phyloP scores from a whole-genome alignment of 179 eudicot genomes.

The Dionaea muscipula region DNA sequence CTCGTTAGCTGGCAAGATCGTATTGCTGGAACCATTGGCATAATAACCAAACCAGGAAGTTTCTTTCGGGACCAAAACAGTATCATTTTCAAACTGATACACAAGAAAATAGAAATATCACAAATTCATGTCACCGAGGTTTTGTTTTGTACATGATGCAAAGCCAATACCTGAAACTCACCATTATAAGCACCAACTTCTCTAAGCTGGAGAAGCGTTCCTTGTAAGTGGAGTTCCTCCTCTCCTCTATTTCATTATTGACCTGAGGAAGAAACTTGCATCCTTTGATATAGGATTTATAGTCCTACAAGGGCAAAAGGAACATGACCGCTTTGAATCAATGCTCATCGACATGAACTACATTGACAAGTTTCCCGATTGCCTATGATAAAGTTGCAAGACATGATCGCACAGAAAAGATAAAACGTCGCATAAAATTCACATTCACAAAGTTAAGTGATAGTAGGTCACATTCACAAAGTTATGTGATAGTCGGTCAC shows the following conservation, averaged over 20 bases:
- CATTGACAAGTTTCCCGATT: too few species aligned
- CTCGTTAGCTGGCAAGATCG: slow-evolving; percentile 44
- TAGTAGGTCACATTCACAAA: too few species aligned
- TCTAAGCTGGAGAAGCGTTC: slow-evolving; percentile 45
- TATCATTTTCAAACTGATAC: slow-evolving; percentile 45
- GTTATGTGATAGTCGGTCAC: too few species aligned
- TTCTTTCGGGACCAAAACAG: slow-evolving; percentile 46
- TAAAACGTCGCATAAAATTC: too few species aligned
- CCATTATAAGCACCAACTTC: slow-evolving; percentile 58
- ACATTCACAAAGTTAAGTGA: too few species aligned
- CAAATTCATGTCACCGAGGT: not conserved
- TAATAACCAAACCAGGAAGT: slow-evolving; percentile 59
- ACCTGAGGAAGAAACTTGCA: slow-evolving; percentile 48
- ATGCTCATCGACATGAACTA: too few species aligned
- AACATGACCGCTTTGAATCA: not conserved
- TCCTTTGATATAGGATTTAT: slow-evolving; percentile 25
- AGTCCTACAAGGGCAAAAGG: slow-evolving; percentile 22
- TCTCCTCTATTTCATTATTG: slow-evolving; percentile 31
- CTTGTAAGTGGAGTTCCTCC: slow-evolving; percentile 45
- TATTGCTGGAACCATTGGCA: slow-evolving; percentile 36
- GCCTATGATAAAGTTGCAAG: too few species aligned
- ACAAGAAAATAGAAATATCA: too few species aligned
- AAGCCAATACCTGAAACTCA: slow-evolving; percentile 10
- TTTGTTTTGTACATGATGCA: too few species aligned
- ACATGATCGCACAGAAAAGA: too few species aligned